These are phyloP conservation scores for Lasiosphaeriaceae sp. DNA, from an alignment of 495 filamentous ascomycete species.

Conservation along the genomic window DNA sequence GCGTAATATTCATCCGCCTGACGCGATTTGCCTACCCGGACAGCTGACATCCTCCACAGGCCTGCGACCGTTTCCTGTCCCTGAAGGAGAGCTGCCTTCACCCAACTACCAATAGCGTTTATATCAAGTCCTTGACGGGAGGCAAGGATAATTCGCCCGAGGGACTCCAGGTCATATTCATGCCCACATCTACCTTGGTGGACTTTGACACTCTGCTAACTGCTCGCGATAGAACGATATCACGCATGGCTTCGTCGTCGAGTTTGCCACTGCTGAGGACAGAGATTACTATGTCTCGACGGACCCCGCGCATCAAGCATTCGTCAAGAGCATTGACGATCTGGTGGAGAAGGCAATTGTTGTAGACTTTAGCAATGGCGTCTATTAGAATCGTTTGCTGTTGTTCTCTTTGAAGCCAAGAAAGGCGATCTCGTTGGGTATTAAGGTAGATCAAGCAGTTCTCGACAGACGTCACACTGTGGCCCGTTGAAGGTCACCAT, in stretches of 20 bases:
- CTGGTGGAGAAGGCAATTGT: slow-evolving; percentile 29
- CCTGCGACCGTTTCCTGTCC: slow-evolving; percentile 20
- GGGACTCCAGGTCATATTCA: slow-evolving; percentile 49
- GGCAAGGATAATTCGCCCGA: slow-evolving; percentile 61
- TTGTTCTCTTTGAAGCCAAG: no score
- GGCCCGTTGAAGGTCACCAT: no score
- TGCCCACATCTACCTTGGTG: neutral
- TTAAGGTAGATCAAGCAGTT: no score
- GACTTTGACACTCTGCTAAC: neutral
- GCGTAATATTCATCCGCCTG: neutral
- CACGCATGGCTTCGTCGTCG: slow-evolving; percentile 56
- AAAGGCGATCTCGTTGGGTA: no score
- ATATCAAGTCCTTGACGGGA: slow-evolving; percentile 53
- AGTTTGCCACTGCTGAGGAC: slow-evolving; percentile 56
- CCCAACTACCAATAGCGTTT: slow-evolving; percentile 46
- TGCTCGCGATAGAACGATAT: slow-evolving; percentile 39
- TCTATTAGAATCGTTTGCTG: neutral
- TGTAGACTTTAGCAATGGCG: neutral
- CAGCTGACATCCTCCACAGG: neutral
- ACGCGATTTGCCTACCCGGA: neutral
- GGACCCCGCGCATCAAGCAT: slow-evolving; percentile 49
- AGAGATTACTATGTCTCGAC: slow-evolving; percentile 50
- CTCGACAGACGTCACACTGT: no score
- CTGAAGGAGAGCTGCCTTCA: slow-evolving; percentile 42
- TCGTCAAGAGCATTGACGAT: slow-evolving; percentile 33